Evolutionary conservation across 257 asterid genomes (phyloP).

Genomic region (Fraxinus quadrangulata): DNA sequence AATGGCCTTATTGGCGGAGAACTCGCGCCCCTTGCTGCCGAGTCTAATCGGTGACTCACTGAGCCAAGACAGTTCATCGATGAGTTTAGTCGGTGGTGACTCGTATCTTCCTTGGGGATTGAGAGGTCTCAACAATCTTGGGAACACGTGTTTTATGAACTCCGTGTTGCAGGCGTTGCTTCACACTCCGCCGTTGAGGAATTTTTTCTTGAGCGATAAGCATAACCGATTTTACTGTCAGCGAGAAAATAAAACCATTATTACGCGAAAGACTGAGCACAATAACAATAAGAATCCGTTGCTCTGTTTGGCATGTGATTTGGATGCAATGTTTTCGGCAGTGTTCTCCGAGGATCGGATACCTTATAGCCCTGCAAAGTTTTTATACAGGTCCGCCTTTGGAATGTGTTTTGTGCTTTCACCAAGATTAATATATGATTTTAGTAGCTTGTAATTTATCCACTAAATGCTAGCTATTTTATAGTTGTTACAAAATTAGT

Average conservation of each 20-base stretch:
- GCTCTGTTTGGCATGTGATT: slow-evolving; percentile 91
- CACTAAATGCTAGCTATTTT: neutral
- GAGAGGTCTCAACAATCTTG: slow-evolving; percentile 83
- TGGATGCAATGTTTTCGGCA: slow-evolving; percentile 87
- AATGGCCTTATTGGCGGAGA: slow-evolving; percentile 57
- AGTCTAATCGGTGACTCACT: slow-evolving; percentile 34
- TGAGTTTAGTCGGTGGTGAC: slow-evolving; percentile 30
- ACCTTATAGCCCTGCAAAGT: slow-evolving; percentile 90
- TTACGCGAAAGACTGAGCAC: slow-evolving; percentile 46
- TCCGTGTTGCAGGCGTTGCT: slow-evolving; percentile 92
- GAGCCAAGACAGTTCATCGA: slow-evolving; percentile 11
- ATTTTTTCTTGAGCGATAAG: slow-evolving; percentile 78
- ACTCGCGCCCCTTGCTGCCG: slow-evolving; percentile 50
- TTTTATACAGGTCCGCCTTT: slow-evolving; percentile 69
- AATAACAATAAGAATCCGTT: slow-evolving; percentile 37
- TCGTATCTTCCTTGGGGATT: slow-evolving; percentile 65
- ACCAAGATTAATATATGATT: neutral
- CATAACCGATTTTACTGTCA: slow-evolving; percentile 80
- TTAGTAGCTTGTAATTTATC: neutral
- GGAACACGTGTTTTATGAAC: slow-evolving; percentile 91
- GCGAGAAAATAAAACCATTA: slow-evolving; percentile 58
- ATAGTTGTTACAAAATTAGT: neutral
- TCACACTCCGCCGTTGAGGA: slow-evolving; percentile 92
- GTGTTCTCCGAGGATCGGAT: slow-evolving; percentile 65
- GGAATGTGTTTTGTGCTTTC: neutral